Evolutionary conservation across 495 filamentous ascomycete species (phyloP).

Genomic region (Penicillium pancosmium): DNA sequence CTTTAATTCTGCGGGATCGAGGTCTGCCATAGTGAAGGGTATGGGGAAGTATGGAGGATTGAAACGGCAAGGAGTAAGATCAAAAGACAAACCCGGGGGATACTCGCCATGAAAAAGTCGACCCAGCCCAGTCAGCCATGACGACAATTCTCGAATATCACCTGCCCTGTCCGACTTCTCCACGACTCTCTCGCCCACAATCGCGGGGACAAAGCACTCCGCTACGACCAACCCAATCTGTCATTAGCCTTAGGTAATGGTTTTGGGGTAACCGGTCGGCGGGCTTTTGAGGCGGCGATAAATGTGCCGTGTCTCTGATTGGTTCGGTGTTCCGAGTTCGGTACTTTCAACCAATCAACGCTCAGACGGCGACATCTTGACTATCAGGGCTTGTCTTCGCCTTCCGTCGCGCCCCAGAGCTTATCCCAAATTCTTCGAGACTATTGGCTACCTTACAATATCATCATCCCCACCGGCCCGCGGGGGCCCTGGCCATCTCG

Average conservation of each 20-base stretch:
- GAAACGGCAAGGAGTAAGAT: slow-evolving; percentile 4
- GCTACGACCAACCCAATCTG: slow-evolving; percentile 3
- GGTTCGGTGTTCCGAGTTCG: slow-evolving; percentile 20
- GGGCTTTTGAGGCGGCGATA: slow-evolving; percentile 16
- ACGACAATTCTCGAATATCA: slow-evolving; percentile 17
- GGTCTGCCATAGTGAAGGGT: slow-evolving; percentile 3
- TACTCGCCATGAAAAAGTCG: slow-evolving; percentile 12
- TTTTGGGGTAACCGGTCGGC: slow-evolving; percentile 27
- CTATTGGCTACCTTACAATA: slow-evolving; percentile 9
- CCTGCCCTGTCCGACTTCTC: slow-evolving; percentile 16
- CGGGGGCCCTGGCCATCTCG: slow-evolving; percentile 8
- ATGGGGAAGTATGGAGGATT: not conserved
- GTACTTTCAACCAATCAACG: slow-evolving; percentile 19
- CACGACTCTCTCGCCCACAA: slow-evolving; percentile 9
- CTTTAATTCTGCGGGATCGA: slow-evolving; percentile 4
- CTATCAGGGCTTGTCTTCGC: slow-evolving; percentile 15
- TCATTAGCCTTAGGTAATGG: slow-evolving; percentile 25
- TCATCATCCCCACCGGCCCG: slow-evolving; percentile 5
- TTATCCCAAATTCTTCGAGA: slow-evolving; percentile 6
- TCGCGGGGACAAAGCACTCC: slow-evolving; percentile 14
- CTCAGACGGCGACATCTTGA: not conserved
- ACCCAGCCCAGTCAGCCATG: slow-evolving; percentile 6
- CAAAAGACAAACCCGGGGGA: slow-evolving; percentile 1
- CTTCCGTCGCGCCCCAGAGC: slow-evolving; percentile 16
- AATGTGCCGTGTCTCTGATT: slow-evolving; percentile 13